These are phyloP conservation scores for Primulina huaijiensis DNA, from an alignment of 257 asterid species.

Conservation along the genomic window DNA sequence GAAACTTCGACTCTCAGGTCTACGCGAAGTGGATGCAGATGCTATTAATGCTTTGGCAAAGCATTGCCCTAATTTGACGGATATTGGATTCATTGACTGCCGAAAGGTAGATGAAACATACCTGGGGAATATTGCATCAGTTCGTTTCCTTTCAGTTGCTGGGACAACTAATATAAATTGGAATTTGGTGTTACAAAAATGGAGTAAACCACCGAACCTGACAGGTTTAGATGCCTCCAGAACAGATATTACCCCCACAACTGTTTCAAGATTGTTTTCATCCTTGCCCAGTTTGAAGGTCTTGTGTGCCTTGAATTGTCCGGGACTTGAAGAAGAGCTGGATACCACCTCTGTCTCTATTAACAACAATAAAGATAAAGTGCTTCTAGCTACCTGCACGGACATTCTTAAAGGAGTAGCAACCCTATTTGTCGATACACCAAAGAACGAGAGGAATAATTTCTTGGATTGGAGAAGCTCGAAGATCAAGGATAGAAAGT, in stretches of 20 bases:
- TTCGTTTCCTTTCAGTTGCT: constrained; percentile 72
- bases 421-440: constrained; percentile 46
- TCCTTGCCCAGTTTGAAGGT: constrained; percentile 56
- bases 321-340: constrained; percentile 38
- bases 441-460: constrained; percentile 43
- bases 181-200: constrained; percentile 43
- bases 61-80: constrained; percentile 50
- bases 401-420: constrained; percentile 58
- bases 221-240: constrained; percentile 77
- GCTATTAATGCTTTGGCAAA: constrained; percentile 73
- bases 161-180: constrained; percentile 64
- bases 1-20: constrained; percentile 68
- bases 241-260: constrained; percentile 51
- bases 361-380: constrained; percentile 57
- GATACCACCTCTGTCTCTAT: constrained; percentile 50
- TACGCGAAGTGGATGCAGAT: constrained; percentile 60
- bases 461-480: constrained; percentile 49
- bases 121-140: constrained; percentile 49
- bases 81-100: constrained; percentile 74
- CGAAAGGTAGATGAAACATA: constrained; percentile 58
- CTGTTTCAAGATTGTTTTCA: constrained; percentile 47
- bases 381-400: constrained; percentile 54
- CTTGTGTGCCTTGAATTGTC: constrained; percentile 67
- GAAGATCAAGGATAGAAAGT: constrained; percentile 39
- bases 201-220: constrained; percentile 60